These are phyloP conservation scores for Clarireedia homoeocarpa DNA, from an alignment of 2,329 filamentous ascomycete genomes.

Conservation along the genomic window DNA sequence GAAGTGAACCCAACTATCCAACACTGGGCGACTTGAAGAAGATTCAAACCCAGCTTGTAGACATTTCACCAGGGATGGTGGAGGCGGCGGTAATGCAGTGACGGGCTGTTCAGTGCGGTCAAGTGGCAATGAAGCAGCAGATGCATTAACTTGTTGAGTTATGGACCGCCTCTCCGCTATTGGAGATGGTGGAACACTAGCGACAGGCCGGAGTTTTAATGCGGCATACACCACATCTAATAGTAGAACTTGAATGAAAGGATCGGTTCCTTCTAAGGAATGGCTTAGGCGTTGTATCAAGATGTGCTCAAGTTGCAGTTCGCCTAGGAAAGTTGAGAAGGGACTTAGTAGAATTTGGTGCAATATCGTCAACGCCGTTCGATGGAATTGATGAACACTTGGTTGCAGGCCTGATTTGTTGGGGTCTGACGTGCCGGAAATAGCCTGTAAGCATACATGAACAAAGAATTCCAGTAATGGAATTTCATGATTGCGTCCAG, in stretches of 20 bases:
- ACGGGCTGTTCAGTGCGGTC: slow-evolving; percentile 36
- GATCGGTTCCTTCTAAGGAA: slow-evolving; percentile 53
- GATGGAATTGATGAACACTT: slow-evolving; percentile 59
- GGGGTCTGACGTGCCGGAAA: slow-evolving; percentile 38
- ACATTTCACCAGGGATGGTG: slow-evolving; percentile 70
- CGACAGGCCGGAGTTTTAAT: slow-evolving; percentile 50
- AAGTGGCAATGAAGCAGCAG: slow-evolving; percentile 33
- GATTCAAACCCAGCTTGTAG: slow-evolving; percentile 76
- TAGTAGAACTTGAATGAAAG: slow-evolving; percentile 67
- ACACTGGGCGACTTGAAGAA: slow-evolving; percentile 60
- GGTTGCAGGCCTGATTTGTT: slow-evolving; percentile 33
- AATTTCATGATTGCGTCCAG: slow-evolving; percentile 46
- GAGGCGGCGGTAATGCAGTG: slow-evolving; percentile 45
- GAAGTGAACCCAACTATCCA: slow-evolving; percentile 90
- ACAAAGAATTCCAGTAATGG: slow-evolving; percentile 62
- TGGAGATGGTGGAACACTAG: slow-evolving; percentile 20
- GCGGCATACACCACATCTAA: slow-evolving; percentile 71
- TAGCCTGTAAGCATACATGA: slow-evolving; percentile 56
- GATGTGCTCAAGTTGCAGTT: slow-evolving; percentile 60
- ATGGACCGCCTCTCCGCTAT: slow-evolving; percentile 22
- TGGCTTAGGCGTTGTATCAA: slow-evolving; percentile 61
- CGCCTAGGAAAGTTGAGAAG: slow-evolving; percentile 49
- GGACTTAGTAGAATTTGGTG: slow-evolving; percentile 61
- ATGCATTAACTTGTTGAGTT: slow-evolving; percentile 17
- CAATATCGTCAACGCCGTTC: slow-evolving; percentile 60